Base-by-base conservation (phyloP, 306 rosid genomes). In the Quercus cerris region DNA sequence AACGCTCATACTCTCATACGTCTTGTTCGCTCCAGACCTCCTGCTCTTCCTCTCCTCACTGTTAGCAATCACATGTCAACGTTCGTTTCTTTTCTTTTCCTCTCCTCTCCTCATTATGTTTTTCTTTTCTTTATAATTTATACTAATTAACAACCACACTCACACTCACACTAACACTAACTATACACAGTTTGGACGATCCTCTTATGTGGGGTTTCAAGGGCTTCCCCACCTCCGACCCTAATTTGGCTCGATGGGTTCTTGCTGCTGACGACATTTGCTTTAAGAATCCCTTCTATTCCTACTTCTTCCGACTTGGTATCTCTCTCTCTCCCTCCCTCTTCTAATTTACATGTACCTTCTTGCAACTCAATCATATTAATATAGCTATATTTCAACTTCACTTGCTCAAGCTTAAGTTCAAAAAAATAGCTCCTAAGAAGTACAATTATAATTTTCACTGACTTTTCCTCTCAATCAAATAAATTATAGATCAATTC, bases 1-100 rank as follows among this genome's bases (percentile, higher is more conserved):
- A 95, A 95, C 75, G 94, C 94, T 74, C 86, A 91, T 66, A 85
- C 91, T 4, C 99, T 93, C 67, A 58, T 95, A 66, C 89, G 81
- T 61, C 89, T 89, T 8, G 90, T 95, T 46, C 92, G 85, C 14
- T 84, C 89, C 67, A 89, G 99, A 74, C 90, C 98, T 76, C 82
- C 79, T 1, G 89, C 93, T n/a, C 88, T 91, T 2, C 96, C 99
- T n/a, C 92, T 95, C 71, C 80, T 95, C 71, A 95, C 98, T 35
- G 92, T 93, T 4, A 90, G 98, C 96, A 95, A 95, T 69, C 99
- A 95, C 82, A 91, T 93, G 97, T 95, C 99, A 79, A 93, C 97
- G 88, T 84, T 56, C 23, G 51, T 72, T 63, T 30, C 30, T 30
- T 25, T 31, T 23, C 10, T 9, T 28, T 14, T 1, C 7, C 9